Conservation (phyloP, 2,329 filamentous ascomycete genomes). For the Arthrobotrys sphaeroides region DNA sequence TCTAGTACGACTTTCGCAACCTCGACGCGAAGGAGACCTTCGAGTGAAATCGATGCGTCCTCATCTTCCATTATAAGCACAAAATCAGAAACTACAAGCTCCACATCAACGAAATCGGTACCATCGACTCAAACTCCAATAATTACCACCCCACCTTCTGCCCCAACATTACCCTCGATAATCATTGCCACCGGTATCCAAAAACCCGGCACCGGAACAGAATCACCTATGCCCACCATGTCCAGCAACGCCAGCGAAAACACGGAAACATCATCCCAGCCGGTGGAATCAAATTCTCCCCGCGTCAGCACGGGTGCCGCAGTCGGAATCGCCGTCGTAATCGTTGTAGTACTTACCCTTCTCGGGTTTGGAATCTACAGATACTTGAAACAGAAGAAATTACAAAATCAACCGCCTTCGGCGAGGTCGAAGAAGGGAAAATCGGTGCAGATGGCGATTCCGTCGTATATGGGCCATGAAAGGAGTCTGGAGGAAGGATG, state of each 20-base stretch:
- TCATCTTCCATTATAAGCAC: neutral
- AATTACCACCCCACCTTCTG: neutral
- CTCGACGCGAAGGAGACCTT: neutral
- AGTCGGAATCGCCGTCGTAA: slow-evolving; percentile 7
- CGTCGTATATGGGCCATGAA: neutral
- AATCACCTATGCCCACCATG: neutral
- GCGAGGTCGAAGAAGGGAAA: neutral
- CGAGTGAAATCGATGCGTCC: neutral
- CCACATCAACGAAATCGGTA: neutral
- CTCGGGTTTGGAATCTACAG: slow-evolving; percentile 15
- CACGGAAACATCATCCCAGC: neutral
- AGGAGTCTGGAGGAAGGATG: slow-evolving; percentile 1
- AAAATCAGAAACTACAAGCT: neutral
- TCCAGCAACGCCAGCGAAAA: neutral
- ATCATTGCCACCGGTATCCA: neutral
- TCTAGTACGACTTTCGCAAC: slow-evolving; percentile 20
- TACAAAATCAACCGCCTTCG: neutral
- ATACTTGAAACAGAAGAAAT: neutral
- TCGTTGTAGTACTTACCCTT: neutral
- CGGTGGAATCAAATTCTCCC: too few relatives aligned
- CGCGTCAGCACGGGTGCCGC: neutral
- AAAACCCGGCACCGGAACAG: neutral
- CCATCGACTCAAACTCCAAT: neutral
- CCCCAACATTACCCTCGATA: neutral
- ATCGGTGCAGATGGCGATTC: neutral